Percentiles rank a stretch among this genome's conserved stretches.
Conservation (phyloP, 768 basidiomycete species). For the Leccinum longicurvipes region DNA sequence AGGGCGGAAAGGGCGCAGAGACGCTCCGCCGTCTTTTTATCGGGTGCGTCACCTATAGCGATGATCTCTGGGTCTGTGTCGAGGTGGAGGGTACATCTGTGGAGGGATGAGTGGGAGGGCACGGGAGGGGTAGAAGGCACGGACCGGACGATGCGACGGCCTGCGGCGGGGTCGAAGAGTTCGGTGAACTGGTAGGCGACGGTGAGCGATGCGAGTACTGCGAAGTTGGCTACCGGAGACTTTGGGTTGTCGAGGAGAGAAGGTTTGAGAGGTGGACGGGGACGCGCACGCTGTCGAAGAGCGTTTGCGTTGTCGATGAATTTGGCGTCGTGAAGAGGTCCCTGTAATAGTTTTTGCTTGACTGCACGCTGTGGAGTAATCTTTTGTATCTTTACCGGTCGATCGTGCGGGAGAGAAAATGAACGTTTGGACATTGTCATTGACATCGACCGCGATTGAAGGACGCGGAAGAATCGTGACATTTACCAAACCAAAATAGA, state of each 20-base stretch:
- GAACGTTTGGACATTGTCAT: slow-evolving; percentile 12
- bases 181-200: slow-evolving; percentile 16
- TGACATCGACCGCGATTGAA: background rate
- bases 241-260: slow-evolving; percentile 46
- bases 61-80: slow-evolving; percentile 37
- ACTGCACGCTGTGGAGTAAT: background rate
- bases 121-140: background rate
- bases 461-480: background rate
- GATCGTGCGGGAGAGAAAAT: background rate
- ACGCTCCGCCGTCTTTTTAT: slow-evolving; percentile 63
- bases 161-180: slow-evolving; percentile 12
- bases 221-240: slow-evolving; percentile 47
- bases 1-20: slow-evolving; percentile 75
- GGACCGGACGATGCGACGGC: slow-evolving; percentile 21
- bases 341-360: slow-evolving; percentile 13
- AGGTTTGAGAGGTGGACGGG: slow-evolving; percentile 24
- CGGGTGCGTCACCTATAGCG: slow-evolving; percentile 59
- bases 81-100: slow-evolving; percentile 25
- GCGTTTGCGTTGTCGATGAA: slow-evolving; percentile 31
- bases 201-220: slow-evolving; percentile 8
- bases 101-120: background rate
- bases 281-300: slow-evolving; percentile 1
- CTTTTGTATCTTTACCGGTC: slow-evolving; percentile 21
- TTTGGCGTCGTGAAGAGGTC: slow-evolving; percentile 36
- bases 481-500: background rate